Percentiles rank a stretch among this genome's conserved stretches.
Conservation (phyloP, 257 asterid species). For the Verbena officinalis region DNA sequence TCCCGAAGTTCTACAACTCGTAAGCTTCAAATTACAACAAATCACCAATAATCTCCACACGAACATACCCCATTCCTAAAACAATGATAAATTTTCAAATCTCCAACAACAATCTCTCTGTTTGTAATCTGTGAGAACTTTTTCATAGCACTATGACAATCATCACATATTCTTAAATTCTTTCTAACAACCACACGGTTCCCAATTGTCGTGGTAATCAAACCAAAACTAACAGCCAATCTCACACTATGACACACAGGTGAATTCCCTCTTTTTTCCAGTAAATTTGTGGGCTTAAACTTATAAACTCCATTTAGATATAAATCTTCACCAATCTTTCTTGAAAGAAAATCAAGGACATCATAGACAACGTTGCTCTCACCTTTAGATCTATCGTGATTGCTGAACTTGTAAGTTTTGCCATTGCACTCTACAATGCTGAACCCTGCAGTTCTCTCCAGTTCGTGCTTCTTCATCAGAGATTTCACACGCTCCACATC, state of each 20-base stretch:
- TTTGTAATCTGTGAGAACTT: conserved; percentile 49
- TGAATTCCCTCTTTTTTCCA: conserved; percentile 28
- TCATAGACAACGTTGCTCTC: conserved; percentile 36
- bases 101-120: conserved; percentile 68
- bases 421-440: conserved; percentile 50
- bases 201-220: conserved; percentile 52
- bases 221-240: conserved; percentile 61
- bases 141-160: conserved; percentile 58
- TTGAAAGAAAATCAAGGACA: conserved; percentile 47
- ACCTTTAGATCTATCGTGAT: conserved; percentile 42
- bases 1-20: no score
- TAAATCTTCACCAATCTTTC: conserved; percentile 39
- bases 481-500: conserved; percentile 44
- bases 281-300: conserved; percentile 37
- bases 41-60: conserved; percentile 79
- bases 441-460: conserved; percentile 43
- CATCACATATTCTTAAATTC: conserved; percentile 59
- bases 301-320: conserved; percentile 18
- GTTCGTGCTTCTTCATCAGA: conserved; percentile 51
- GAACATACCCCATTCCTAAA: conserved; percentile 62
- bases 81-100: conserved; percentile 60
- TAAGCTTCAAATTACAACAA: neutral
- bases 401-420: conserved; percentile 43
- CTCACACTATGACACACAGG: conserved; percentile 59
- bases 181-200: conserved; percentile 55